phyloP scores from a whole-genome alignment of 176 grass and related monocot species.

The Microstegium vimineum region DNA sequence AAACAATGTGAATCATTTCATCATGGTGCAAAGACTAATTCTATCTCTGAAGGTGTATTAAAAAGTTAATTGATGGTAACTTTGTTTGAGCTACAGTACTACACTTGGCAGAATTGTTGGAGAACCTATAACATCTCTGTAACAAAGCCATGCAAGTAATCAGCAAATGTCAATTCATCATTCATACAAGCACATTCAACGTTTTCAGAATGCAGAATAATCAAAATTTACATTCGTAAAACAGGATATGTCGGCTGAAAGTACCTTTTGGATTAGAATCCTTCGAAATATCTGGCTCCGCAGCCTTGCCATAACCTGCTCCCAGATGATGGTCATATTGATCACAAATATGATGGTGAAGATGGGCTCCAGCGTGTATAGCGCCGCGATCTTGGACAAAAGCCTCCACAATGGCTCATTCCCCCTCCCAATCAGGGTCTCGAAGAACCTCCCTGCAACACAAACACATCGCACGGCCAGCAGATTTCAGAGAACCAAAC shows the following conservation, averaged over 20 bases:
- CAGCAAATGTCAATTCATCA: not conserved
- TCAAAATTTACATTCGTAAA: not conserved
- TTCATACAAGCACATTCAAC: not conserved
- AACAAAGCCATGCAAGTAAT: not conserved
- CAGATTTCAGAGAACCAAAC: conserved; percentile 9
- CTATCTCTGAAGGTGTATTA: not conserved
- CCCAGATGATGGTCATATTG: conserved; percentile 92
- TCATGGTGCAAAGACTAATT: not conserved
- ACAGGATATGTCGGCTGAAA: not conserved
- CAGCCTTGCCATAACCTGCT: conserved; percentile 76
- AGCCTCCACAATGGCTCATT: conserved; percentile 62
- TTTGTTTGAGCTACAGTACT: not conserved
- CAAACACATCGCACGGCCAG: not conserved
- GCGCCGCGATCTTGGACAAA: conserved; percentile 66
- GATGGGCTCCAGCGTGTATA: conserved; percentile 79
- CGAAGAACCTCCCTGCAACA: conserved; percentile 83
- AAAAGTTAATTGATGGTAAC: not conserved
- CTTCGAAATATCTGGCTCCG: conserved; percentile 90
- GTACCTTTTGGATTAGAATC: conserved; percentile 92
- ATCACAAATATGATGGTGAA: conserved; percentile 78
- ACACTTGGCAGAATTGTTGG: not conserved
- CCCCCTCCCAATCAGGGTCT: conserved; percentile 73
- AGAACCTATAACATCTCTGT: not conserved
- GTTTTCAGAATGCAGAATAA: not conserved
- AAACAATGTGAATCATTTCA: not conserved